Evolutionary conservation across 202 grass and related monocot species (phyloP).

Genomic region (Setaria viridis): DNA sequence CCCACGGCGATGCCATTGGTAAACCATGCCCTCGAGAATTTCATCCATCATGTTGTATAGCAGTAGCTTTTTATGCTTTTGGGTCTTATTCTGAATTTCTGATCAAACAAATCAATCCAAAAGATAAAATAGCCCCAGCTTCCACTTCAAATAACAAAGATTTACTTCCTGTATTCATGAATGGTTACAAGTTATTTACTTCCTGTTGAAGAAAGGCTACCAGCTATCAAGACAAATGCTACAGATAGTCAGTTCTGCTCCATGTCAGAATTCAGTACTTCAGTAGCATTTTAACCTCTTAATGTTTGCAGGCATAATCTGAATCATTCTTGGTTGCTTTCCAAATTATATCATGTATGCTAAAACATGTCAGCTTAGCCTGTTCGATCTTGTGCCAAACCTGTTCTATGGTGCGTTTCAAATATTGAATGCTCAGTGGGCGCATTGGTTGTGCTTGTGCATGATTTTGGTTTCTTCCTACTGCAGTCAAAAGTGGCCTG

Average conservation of each 20-base stretch:
- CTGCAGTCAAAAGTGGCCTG: slow-evolving; percentile 32
- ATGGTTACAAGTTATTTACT: neutral
- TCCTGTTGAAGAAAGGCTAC: neutral
- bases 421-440: slow-evolving; percentile 6
- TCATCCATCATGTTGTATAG: neutral
- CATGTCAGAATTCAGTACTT: too few species aligned
- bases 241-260: too few species aligned
- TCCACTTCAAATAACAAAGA: neutral
- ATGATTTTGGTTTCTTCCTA: slow-evolving; percentile 36
- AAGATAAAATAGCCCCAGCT: neutral
- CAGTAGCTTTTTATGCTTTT: neutral
- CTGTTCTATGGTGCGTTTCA: neutral
- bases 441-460: neutral
- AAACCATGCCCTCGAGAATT: neutral
- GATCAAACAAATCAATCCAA: neutral
- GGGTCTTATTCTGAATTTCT: neutral
- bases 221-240: neutral
- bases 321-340: neutral
- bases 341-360: neutral
- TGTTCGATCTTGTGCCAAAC: too few species aligned
- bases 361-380: too few species aligned
- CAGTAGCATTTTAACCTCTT: too few species aligned
- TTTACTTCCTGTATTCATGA: neutral
- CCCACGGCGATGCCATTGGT: neutral
- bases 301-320: neutral